Base-by-base conservation (phyloP, 768 basidiomycete genomes). In the Cystobasidium onofrii region DNA sequence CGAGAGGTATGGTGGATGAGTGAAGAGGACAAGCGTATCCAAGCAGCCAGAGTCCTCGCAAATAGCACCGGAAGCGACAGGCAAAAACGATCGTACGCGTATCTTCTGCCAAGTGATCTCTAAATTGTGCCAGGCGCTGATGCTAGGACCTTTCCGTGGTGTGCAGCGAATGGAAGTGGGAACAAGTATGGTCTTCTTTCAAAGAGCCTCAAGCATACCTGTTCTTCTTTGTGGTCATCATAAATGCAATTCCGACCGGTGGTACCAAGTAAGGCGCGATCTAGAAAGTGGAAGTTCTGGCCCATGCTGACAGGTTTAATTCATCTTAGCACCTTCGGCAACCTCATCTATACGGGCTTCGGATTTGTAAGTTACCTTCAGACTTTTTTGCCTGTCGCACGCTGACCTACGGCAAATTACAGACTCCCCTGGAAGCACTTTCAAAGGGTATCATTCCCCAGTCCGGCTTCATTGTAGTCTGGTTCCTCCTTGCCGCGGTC, bases 381-480 rank as follows among this genome's bases (percentile, higher is more conserved):
- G n/a, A 25, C 15, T 4, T 29, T 60, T 4, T 34, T 20, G 15
- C 10, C 15, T 12, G 2, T 6, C 23, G 3, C 33, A 13, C 20
- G 23, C 57, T 60, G n/a, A n/a, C n/a, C n/a, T n/a, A n/a, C n/a
- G n/a, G n/a, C n/a, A n/a, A n/a, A n/a, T 46, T 64, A 64, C 23
- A 46, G 34, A 64, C 43, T 34, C 23, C 43, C 9, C 63, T 64
- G 3, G 63, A 64, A 27, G 43, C 63, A 10, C 34, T 64, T 36
- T 64, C 43, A 25, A 27, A 46, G 25, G 63, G 63, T 64, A 64
- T 64, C 63, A 64, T 64, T 23, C 63, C 63, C 27, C 63, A 64
- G 27, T 41, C 34, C 7, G 63, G 18, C 29, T 46, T 64, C 63
- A 46, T n/a, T 6, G 43, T 43, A 10, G 33, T 46, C 13, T 64